phyloP scores from a whole-genome alignment of 331 rosid species.

The Phaseolus coccineus region DNA sequence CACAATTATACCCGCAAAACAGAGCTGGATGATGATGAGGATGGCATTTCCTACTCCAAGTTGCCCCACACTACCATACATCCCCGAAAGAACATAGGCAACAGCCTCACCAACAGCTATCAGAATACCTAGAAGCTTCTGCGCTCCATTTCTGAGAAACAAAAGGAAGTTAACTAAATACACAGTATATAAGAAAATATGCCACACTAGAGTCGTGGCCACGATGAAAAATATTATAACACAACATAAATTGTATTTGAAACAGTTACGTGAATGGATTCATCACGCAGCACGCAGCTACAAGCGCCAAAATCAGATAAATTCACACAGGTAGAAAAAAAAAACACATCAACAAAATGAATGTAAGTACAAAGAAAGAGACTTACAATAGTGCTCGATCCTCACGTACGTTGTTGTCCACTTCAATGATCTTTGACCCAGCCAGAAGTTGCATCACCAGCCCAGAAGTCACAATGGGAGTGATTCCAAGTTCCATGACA shows the following conservation, averaged over 20 bases:
- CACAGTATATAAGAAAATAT: background rate
- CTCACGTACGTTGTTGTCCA: conserved; percentile 94
- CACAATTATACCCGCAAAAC: conserved; percentile 92
- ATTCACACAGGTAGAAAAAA: background rate
- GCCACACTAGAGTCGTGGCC: conserved; percentile 12
- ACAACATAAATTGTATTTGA: background rate
- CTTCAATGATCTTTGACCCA: conserved; percentile 93
- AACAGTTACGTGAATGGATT: conserved; percentile 15
- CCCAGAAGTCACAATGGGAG: conserved; percentile 96
- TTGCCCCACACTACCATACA: conserved; percentile 96
- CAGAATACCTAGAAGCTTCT: conserved; percentile 86
- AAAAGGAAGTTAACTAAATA: conserved; percentile 23
- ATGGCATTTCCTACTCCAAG: conserved; percentile 98
- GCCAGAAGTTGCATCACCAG: conserved; percentile 91
- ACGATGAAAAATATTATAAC: conserved; percentile 14
- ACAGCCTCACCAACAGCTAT: conserved; percentile 96
- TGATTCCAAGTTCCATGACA: conserved; percentile 98
- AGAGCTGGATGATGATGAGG: conserved; percentile 88
- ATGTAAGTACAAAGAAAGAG: conserved; percentile 3
- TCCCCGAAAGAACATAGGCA: conserved; percentile 95
- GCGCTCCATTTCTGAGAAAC: conserved; percentile 78
- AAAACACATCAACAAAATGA: background rate
- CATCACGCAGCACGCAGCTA: background rate
- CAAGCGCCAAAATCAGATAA: conserved; percentile 18
- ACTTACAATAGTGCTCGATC: conserved; percentile 95